Percentiles rank a stretch among this genome's conserved stretches.
These are phyloP conservation scores for Phytophthora foliorum DNA, from an alignment of 352 stramenopile genomes.

Conservation along the genomic window DNA sequence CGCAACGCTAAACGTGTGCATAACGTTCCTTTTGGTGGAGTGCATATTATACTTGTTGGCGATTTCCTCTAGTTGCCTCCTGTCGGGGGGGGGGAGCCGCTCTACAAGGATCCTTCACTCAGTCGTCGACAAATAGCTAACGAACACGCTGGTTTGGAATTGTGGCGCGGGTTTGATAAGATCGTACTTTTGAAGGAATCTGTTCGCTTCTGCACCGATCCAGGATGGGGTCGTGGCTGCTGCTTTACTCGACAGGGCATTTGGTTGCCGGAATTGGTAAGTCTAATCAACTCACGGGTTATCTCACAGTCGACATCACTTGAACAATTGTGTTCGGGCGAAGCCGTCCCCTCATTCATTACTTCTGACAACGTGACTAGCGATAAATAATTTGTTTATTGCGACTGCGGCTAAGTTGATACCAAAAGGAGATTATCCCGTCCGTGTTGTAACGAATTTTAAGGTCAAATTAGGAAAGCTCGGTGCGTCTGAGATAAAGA, in stretches of 20 bases:
- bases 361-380: background rate
- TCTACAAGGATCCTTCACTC: constrained; percentile 3
- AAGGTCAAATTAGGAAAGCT: background rate
- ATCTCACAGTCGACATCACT: too few relatives aligned
- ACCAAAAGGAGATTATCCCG: background rate
- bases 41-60: constrained; percentile 4
- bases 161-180: too few relatives aligned
- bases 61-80: constrained; percentile 17
- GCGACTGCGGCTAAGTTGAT: background rate
- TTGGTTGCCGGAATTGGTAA: background rate
- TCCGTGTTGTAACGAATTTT: background rate
- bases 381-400: background rate
- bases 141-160: background rate
- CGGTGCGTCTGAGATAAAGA: background rate
- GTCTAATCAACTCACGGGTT: background rate
- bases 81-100: background rate
- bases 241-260: background rate
- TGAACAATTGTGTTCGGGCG: too few relatives aligned
- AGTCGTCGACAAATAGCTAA: background rate
- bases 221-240: background rate
- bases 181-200: too few relatives aligned
- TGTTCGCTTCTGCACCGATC: too few relatives aligned
- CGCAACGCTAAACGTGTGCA: background rate
- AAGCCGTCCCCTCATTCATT: too few relatives aligned
- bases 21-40: background rate